Conservation (phyloP, 2,329 filamentous ascomycete genomes). For the Alternaria ventricosa region DNA sequence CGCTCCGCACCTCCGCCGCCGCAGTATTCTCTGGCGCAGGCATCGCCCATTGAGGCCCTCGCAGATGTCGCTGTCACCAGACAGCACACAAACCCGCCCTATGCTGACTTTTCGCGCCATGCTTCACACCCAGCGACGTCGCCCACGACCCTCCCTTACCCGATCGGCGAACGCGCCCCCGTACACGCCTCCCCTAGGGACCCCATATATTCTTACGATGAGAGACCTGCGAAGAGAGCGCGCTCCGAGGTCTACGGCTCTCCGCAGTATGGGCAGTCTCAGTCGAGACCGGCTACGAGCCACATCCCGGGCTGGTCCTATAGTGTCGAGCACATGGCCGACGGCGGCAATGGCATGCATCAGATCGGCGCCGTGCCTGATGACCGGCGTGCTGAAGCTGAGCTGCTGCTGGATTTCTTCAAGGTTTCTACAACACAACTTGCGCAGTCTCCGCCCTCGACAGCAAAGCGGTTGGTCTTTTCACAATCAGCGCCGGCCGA, state of each 20-base stretch:
- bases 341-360: constrained; percentile 43
- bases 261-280: constrained; percentile 44
- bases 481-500: constrained; percentile 24
- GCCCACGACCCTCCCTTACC: constrained; percentile 26
- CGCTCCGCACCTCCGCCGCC: constrained; percentile 33
- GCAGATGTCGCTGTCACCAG: constrained; percentile 50
- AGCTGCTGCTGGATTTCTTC: constrained; percentile 54
- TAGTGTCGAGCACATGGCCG: constrained; percentile 49
- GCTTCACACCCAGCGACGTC: constrained; percentile 26
- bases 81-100: constrained; percentile 47
- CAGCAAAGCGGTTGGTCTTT: constrained; percentile 38
- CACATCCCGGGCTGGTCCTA: constrained; percentile 51
- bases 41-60: constrained; percentile 53
- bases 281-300: constrained; percentile 56
- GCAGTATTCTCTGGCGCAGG: constrained; percentile 32
- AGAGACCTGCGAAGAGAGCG: constrained; percentile 65
- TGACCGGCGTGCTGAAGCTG: constrained; percentile 52
- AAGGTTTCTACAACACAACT: constrained; percentile 35
- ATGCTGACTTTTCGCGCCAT: constrained; percentile 30
- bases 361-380: constrained; percentile 41
- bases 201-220: constrained; percentile 31
- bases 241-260: constrained; percentile 64
- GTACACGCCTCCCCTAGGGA: constrained; percentile 27
- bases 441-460: constrained; percentile 34
- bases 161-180: constrained; percentile 29